Base-by-base conservation (phyloP, 805 yeast species). In the Ogataea methylovora region DNA sequence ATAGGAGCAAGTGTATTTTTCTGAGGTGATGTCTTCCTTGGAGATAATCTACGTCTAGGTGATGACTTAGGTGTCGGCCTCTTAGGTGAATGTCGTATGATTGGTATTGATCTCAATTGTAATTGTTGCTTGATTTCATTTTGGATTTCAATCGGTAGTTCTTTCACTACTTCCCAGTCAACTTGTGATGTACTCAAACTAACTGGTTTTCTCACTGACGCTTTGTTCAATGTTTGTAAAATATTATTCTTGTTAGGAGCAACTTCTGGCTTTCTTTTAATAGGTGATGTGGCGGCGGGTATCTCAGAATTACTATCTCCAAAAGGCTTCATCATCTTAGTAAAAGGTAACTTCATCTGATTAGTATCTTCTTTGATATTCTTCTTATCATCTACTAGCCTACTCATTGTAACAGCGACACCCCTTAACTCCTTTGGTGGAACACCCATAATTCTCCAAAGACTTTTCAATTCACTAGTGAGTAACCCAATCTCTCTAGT, bases 371-470 rank as follows among this genome's bases (percentile, higher is more conserved):
- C 44, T 17, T 42, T 45, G 24, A 45, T 48, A 17, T 40, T 31
- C 8, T 29, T 24, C 6, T 41, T 51, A 6, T 58, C 59, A 34
- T 63, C 67, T n/a, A 62, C 62, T 24, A 88, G 61, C 43, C 74
- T 75, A 7, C 70, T 67, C 58, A 86, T 65, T 19, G 78, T 82
- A 1, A 90, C 63, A 0, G 94, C 80, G 4, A 90, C 58, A 0
- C 97, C 97, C 32, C 97, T 60, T 8, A 88, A 55, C 24, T 85
- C 95, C 11, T 52, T 49, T 0, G 84, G 79, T 1, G 80, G 79
- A 31, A 83, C 68, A 22, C 69, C 68, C 24, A 84, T 39, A 37
- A 68, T 59, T 35, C 84, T 58, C 43, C 71, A 72, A 13, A 84
- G 53, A 10, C 72, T 61, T 43, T 76, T 69, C 25, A 78, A 49